A percentile compares a stretch with the other conserved stretches of the same genome.
Evolutionary conservation across 768 basidiomycete genomes (phyloP).

Genomic region (Antrodiella citrinella): DNA sequence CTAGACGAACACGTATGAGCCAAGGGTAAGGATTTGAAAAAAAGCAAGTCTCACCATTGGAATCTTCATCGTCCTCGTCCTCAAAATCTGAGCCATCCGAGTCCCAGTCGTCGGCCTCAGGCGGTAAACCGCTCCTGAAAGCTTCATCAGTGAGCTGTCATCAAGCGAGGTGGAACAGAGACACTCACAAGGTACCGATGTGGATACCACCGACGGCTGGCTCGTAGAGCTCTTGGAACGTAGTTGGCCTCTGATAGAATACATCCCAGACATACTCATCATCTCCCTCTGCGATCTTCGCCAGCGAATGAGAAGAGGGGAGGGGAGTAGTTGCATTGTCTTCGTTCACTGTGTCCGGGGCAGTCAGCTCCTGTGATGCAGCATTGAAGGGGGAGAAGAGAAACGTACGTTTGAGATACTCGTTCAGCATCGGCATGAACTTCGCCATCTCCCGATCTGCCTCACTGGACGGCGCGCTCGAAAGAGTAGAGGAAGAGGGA

Average conservation of each 20-base stretch:
- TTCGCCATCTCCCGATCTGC: conserved; percentile 64
- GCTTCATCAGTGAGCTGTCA: background rate
- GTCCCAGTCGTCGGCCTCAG: conserved; percentile 42
- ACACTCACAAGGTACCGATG: conserved; percentile 56
- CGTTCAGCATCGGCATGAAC: conserved; percentile 68
- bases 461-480: conserved; percentile 7
- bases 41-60: conserved; percentile 48
- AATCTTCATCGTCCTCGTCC: conserved; percentile 50
- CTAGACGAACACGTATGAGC: conserved; percentile 26
- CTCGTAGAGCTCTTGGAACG: conserved; percentile 52
- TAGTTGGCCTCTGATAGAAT: conserved; percentile 64
- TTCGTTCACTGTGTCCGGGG: background rate
- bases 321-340: background rate
- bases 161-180: background rate
- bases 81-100: conserved; percentile 10
- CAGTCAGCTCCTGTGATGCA: no score
- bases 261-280: conserved; percentile 81
- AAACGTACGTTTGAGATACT: conserved; percentile 42
- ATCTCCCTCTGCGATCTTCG: conserved; percentile 7
- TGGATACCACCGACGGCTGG: conserved; percentile 32
- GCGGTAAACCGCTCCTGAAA: conserved; percentile 56
- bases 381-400: background rate
- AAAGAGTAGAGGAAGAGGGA: conserved; percentile 18
- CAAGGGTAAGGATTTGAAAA: background rate
- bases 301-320: background rate